phyloP scores from a whole-genome alignment of 352 stramenopile species.

The Pythium aquatile region DNA sequence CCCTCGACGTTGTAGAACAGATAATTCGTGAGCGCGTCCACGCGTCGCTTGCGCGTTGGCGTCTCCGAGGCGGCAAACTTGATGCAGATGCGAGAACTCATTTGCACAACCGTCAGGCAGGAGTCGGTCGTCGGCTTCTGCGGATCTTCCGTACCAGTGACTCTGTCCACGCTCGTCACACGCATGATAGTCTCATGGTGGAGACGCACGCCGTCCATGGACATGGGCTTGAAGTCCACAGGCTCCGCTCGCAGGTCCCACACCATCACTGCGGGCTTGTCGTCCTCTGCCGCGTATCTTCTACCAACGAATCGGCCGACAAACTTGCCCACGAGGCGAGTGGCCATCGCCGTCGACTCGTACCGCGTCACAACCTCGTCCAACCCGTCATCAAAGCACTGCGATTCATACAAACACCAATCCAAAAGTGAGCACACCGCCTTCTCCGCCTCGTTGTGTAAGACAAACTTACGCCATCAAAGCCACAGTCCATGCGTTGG shows the following conservation, averaged over 20 bases:
- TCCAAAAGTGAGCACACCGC: too few relatives aligned
- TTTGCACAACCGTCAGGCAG: slow-evolving; percentile 15
- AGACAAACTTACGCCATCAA: not conserved
- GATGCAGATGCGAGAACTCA: slow-evolving; percentile 14
- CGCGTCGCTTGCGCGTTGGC: slow-evolving; percentile 15
- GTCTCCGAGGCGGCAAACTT: slow-evolving; percentile 13
- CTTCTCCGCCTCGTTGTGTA: too few relatives aligned
- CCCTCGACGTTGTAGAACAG: slow-evolving; percentile 17
- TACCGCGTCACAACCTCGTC: slow-evolving; percentile 12
- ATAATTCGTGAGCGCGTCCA: slow-evolving; percentile 17
- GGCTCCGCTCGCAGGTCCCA: slow-evolving; percentile 19
- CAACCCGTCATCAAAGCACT: slow-evolving; percentile 1
- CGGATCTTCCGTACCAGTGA: too few relatives aligned
- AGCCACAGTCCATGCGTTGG: not conserved
- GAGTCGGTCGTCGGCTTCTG: too few relatives aligned
- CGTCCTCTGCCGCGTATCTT: not conserved
- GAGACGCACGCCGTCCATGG: slow-evolving; percentile 16
- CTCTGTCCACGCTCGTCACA: slow-evolving; percentile 13
- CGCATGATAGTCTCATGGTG: slow-evolving; percentile 14
- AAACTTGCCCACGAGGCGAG: slow-evolving; percentile 18
- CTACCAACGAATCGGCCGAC: slow-evolving; percentile 13
- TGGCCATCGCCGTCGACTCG: slow-evolving; percentile 13
- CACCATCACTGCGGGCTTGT: slow-evolving; percentile 5
- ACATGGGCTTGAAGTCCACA: slow-evolving; percentile 18
- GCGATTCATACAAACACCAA: too few relatives aligned